Base-by-base conservation (phyloP, 2,329 filamentous ascomycete species). In the Alternaria sp. region DNA sequence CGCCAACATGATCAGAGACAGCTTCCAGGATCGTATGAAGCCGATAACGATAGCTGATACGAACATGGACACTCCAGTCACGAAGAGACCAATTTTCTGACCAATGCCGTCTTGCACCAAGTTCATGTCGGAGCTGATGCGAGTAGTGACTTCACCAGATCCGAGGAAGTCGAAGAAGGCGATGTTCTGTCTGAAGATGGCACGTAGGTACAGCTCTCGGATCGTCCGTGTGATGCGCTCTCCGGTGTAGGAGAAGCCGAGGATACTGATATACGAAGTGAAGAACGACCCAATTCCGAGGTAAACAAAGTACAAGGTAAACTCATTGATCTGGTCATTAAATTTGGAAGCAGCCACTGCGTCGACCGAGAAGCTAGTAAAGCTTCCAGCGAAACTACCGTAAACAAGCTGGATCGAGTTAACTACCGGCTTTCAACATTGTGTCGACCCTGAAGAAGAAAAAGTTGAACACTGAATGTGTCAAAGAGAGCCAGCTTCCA, bases 51-150 rank as follows among this genome's bases (percentile, higher is more conserved):
- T 96, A 13, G 93, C 94, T 0, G 93, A 88, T 54, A 96, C 80
- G 70, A 99, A 98, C 62, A 71, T 76, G 17, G 75, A 73, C 1
- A 69, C 56, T 9, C 75, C 73, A 6, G 70, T 65, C 13, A 77
- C 59, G 46, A 77, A 77, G 5, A 78, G 64, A 11, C 69, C 72
- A 9, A 78, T 73, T 56, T 78, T 78, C 48, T 77, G 74, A 10
- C 75, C 74, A 46, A 99, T 91, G 57, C 93, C 95, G 66, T 97
- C 93, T 77, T 98, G 94, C 52, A 99, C 90, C 53, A 96, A 80
- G 71, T 97, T 97, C 61, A 93, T 97, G 77, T 98, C 94, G 21
- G 93, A 90, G 0, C 94, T 98, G 72, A 99, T 98, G 62, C 93
- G 88, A 1, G 94, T 98, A 0, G 94, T 97, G 61, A 98, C 91